Conservation (phyloP, 192 early-diverging fungal genomes). For the Gamsiella multidivaricata region DNA sequence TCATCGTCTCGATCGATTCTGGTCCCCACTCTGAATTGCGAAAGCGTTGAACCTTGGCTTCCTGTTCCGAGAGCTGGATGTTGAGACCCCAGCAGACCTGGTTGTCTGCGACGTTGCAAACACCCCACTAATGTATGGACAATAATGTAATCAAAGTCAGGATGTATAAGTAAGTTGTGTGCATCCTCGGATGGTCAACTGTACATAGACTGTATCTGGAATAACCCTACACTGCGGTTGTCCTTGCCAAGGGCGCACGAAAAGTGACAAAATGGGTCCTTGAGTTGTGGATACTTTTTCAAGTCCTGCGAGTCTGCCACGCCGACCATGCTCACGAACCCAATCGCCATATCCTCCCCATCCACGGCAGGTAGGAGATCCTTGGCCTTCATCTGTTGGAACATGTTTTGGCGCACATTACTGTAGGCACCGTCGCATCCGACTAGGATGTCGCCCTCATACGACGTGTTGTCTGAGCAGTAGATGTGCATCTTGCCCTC, state of each 20-base stretch:
- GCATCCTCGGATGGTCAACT: not conserved
- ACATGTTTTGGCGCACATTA: conserved; percentile 32
- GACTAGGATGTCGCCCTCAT: conserved; percentile 29
- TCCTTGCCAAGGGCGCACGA: not conserved
- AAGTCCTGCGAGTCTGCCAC: not conserved
- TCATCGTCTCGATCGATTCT: not conserved
- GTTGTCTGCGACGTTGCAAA: not conserved
- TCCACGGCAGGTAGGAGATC: conserved; percentile 6
- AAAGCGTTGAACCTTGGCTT: not conserved
- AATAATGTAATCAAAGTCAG: too few species aligned
- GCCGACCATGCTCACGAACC: conserved; percentile 10
- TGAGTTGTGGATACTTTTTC: not conserved
- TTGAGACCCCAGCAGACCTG: not conserved
- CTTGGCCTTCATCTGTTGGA: not conserved
- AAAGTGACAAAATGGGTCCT: not conserved
- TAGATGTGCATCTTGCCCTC: conserved; percentile 14
- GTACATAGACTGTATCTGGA: too few species aligned
- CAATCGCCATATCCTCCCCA: not conserved
- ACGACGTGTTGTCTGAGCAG: conserved; percentile 15
- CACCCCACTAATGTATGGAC: not conserved
- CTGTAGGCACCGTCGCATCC: too few species aligned
- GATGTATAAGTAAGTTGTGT: not conserved
- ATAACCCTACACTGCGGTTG: too few species aligned
- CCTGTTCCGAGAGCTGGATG: not conserved
- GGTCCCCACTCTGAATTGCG: not conserved